phyloP scores from a whole-genome alignment of 208 protist genomes.

The Crithidia expoeki region DNA sequence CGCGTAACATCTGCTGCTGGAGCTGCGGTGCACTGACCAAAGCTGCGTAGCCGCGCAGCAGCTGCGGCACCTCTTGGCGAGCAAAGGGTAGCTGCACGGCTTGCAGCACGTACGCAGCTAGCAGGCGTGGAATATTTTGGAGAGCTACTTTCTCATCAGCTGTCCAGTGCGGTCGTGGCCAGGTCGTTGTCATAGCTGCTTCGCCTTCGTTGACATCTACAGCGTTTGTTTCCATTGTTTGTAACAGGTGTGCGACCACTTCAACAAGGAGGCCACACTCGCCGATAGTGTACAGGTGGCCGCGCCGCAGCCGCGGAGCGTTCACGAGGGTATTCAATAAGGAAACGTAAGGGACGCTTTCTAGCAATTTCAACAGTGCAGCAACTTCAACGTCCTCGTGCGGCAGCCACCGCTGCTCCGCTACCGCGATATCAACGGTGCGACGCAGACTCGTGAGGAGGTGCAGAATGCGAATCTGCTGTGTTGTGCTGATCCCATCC shows the following conservation, averaged over 20 bases:
- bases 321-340: conserved; percentile 17
- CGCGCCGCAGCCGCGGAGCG: conserved; percentile 11
- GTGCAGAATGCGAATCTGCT: conserved; percentile 27
- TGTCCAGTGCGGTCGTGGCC: no score
- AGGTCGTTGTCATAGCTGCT: background rate
- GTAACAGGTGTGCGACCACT: conserved; percentile 23
- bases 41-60: conserved; percentile 61
- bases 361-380: conserved; percentile 24
- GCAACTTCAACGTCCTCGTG: conserved; percentile 17
- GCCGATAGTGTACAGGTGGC: conserved; percentile 13
- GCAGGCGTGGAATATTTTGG: conserved; percentile 32
- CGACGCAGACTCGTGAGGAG: conserved; percentile 22
- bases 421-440: conserved; percentile 14
- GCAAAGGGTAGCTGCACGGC: conserved; percentile 42
- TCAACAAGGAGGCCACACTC: conserved; percentile 40
- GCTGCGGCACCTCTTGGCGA: conserved; percentile 46
- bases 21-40: conserved; percentile 30
- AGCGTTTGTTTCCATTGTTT: background rate
- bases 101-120: conserved; percentile 50
- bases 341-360: conserved; percentile 18
- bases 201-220: background rate
- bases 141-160: conserved; percentile 14
- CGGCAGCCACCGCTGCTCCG: conserved; percentile 12
- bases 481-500: background rate
- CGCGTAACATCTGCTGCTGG: conserved; percentile 53